These are phyloP conservation scores for Zygosaccharomyces kombuchaensis DNA, from an alignment of 805 yeast genomes.

Conservation along the genomic window DNA sequence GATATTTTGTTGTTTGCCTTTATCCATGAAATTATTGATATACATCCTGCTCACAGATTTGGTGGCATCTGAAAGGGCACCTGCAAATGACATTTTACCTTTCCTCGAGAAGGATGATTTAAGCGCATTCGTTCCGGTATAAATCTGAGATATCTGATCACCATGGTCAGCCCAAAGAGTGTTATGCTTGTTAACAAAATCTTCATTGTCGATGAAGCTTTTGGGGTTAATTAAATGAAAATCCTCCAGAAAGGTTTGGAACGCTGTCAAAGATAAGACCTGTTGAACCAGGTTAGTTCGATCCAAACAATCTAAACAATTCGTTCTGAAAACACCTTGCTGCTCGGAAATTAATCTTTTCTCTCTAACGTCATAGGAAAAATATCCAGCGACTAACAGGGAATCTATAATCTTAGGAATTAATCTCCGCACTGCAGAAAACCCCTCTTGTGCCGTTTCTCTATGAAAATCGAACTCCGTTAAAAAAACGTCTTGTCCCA, in stretches of 20 bases:
- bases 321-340: constrained; percentile 85
- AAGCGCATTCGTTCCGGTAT: constrained; percentile 96
- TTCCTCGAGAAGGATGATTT: constrained; percentile 91
- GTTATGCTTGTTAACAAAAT: constrained; percentile 68
- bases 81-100: constrained; percentile 95
- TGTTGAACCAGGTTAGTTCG: constrained; percentile 89
- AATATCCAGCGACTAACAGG: constrained; percentile 77
- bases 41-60: constrained; percentile 93
- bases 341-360: constrained; percentile 66
- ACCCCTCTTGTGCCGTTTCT: constrained; percentile 88
- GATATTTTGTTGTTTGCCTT: constrained; percentile 82
- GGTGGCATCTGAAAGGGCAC: constrained; percentile 95
- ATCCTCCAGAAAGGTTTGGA: constrained; percentile 50
- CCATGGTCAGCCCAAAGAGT: constrained; percentile 98
- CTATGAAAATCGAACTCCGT: constrained; percentile 92
- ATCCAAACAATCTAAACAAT: constrained; percentile 92
- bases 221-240: constrained; percentile 32
- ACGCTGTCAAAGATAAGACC: constrained; percentile 67
- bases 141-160: constrained; percentile 90
- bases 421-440: constrained; percentile 73
- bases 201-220: constrained; percentile 40
- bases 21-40: constrained; percentile 92
- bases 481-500: constrained; percentile 41
- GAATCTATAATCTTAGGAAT: constrained; percentile 61
- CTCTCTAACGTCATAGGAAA: constrained; percentile 57